Evolutionary conservation across 139 green algal species (phyloP), one percentile per base, ranked within the genome.

Genomic region (Spirogloea muscicola): DNA sequence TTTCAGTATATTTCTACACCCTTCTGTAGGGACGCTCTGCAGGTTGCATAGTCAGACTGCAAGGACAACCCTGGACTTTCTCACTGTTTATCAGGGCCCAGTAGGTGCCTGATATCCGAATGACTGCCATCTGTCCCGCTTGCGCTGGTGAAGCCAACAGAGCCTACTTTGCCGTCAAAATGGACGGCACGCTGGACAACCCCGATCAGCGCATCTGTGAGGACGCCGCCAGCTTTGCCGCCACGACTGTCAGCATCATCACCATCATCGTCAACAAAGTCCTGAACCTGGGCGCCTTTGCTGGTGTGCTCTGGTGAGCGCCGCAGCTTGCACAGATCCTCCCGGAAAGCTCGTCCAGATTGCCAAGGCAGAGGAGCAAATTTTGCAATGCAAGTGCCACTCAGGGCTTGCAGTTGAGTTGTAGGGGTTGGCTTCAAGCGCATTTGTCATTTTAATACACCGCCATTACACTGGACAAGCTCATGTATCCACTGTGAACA

Each of bases 131-230:
- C 9, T 77, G 9, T 27, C 7, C 9, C 36, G 49, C 57, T 5
- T 6, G 66, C 31, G 10, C 3, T n/a, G 36, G 62, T 21, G 67
- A 6, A 77, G 67, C 69, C 16, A 36, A 62, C 37, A 40, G 61
- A 1, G 40, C 58, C 5, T 79, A 58, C 33, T 71, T 72, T 46
- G 51, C 61, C 43, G 9, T 79, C 25, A 79, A 79, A 33, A 61
- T 79, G 40, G 58, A 59, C 5, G 39, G 39, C 2, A 61, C 25
- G 4, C 55, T 80, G 55, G 65, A 88, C 74, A 88, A 84, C 64
- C 82, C 84, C 21, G 79, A 84, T 42, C 88, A 96, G 84, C 82
- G 92, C 29, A 96, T 98, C 36, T 93, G 85, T 49, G 88, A 96
- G 44, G 93, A 98, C 70, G 86, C 94, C n/a, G 70, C 66, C 0